phyloP scores from a whole-genome alignment of 768 basidiomycete species.

The Kwoniella newhampshirensis region DNA sequence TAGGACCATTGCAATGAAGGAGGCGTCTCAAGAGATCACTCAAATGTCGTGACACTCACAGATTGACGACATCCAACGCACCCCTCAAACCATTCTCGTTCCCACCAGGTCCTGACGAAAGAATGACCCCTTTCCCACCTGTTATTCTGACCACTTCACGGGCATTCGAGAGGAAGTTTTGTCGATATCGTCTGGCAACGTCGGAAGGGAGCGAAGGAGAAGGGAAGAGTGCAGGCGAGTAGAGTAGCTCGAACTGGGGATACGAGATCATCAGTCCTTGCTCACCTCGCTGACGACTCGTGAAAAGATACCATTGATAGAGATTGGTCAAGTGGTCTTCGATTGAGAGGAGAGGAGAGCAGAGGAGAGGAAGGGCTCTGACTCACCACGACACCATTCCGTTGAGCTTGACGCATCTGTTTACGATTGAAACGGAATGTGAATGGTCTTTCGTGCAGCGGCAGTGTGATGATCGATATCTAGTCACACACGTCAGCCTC shows the following conservation, averaged over 20 bases:
- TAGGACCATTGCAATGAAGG: not conserved
- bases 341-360: conserved; percentile 1
- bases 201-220: conserved; percentile 23
- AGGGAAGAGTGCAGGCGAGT: conserved; percentile 44
- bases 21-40: too few species aligned
- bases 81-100: conserved; percentile 36
- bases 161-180: conserved; percentile 52
- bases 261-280: too few species aligned
- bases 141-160: conserved; percentile 50
- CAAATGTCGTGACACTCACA: conserved; percentile 30
- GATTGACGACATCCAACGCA: conserved; percentile 49
- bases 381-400: conserved; percentile 46
- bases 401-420: conserved; percentile 44
- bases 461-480: conserved; percentile 51
- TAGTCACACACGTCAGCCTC: conserved; percentile 1
- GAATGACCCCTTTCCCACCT: conserved; percentile 48
- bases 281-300: too few species aligned
- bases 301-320: too few species aligned
- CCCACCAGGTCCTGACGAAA: conserved; percentile 41
- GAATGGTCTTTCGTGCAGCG: conserved; percentile 46
- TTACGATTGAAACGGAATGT: conserved; percentile 44
- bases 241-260: conserved; percentile 50
- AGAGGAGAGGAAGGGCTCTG: not conserved
- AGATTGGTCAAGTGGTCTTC: too few species aligned
- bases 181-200: conserved; percentile 32